Percentiles rank a stretch among this genome's conserved stretches.
Conservation (phyloP, 441 rosid genomes). For the Arabidopsis lyrata region DNA sequence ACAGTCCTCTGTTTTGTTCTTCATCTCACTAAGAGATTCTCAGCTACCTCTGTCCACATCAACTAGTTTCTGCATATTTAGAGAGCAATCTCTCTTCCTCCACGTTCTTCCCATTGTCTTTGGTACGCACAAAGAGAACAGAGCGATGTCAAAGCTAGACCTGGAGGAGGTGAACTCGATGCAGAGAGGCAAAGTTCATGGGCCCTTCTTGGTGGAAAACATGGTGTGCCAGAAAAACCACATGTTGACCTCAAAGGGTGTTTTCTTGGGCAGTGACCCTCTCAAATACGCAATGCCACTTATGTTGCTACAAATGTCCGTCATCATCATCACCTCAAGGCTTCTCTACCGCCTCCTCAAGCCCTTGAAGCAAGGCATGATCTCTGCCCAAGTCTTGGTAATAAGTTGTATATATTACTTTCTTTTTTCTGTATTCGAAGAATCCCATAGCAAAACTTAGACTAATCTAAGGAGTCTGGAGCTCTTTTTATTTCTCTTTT, state of each 20-base stretch:
- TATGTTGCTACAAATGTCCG: constrained; percentile 52
- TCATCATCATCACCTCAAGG: constrained; percentile 52
- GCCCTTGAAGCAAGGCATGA: constrained; percentile 61
- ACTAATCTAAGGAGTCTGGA: not conserved
- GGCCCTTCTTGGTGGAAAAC: constrained; percentile 29
- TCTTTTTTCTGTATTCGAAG: not conserved
- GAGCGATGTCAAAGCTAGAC: constrained; percentile 26
- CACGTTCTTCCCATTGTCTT: not conserved
- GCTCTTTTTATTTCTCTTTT: constrained; percentile 2
- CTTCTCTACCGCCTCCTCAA: constrained; percentile 50
- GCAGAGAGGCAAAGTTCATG: constrained; percentile 45
- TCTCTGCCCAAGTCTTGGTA: constrained; percentile 63
- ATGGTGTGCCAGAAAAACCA: constrained; percentile 46
- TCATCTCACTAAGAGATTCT: constrained; percentile 19
- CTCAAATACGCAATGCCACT: constrained; percentile 55
- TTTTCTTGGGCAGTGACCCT: constrained; percentile 62
- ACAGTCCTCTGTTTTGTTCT: constrained; percentile 38
- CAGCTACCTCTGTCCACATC: constrained; percentile 10
- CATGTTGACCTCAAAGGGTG: constrained; percentile 47
- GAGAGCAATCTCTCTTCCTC: constrained; percentile 12
- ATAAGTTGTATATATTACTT: not conserved
- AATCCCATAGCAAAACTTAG: not conserved
- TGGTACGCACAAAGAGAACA: not conserved
- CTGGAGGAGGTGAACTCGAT: constrained; percentile 21
- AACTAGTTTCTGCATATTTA: not conserved